Conservation (phyloP, 768 basidiomycete species). For the Suillus discolor region DNA sequence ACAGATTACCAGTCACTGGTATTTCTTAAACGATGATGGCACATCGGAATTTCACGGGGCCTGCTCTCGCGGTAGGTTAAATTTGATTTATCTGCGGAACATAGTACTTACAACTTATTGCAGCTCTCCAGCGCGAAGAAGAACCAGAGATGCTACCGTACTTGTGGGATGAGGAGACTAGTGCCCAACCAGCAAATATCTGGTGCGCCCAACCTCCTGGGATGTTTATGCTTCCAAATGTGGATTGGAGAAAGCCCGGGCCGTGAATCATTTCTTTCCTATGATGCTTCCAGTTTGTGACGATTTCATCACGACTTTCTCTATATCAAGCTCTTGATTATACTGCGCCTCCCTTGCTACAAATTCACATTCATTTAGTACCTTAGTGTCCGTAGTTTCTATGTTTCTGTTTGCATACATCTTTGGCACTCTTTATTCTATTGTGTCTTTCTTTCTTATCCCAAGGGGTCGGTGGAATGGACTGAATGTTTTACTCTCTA, state of each 20-base stretch:
- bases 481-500: background rate
- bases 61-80: slow-evolving; percentile 21
- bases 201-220: background rate
- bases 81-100: background rate
- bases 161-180: background rate
- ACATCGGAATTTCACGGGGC: slow-evolving; percentile 26
- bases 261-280: background rate
- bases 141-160: background rate
- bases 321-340: no score
- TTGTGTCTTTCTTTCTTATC: background rate
- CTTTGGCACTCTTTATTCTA: background rate
- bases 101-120: background rate
- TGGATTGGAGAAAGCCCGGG: background rate
- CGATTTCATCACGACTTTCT: background rate
- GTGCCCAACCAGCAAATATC: background rate
- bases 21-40: slow-evolving; percentile 12
- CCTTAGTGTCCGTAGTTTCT: background rate
- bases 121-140: slow-evolving; percentile 5
- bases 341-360: background rate
- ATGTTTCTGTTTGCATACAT: background rate
- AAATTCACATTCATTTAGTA: background rate
- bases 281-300: background rate
- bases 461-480: background rate
- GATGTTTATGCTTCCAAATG: background rate
- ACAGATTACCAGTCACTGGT: slow-evolving; percentile 3